Conservation (phyloP, 495 filamentous ascomycete species). For the Stereocaulon alpinum region DNA sequence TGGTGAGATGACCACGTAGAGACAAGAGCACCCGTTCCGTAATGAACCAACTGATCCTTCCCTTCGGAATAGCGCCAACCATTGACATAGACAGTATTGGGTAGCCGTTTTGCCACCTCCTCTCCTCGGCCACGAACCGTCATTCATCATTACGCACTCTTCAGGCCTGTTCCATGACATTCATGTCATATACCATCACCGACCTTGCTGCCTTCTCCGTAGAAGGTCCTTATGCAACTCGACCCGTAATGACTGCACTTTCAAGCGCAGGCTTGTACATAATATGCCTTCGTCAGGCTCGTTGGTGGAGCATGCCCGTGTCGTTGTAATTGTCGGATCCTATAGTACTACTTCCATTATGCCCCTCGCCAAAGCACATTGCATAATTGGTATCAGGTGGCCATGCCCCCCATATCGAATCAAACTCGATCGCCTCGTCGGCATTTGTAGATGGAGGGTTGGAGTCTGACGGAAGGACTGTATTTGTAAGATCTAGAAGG, state of each 20-base stretch:
- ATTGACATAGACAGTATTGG: neutral
- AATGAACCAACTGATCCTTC: neutral
- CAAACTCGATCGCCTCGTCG: conserved; percentile 45
- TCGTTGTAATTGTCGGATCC: neutral
- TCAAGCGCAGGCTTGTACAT: too few species aligned
- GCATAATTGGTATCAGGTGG: neutral
- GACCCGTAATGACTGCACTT: too few species aligned
- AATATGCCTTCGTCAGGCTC: neutral
- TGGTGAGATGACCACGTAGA: too few species aligned
- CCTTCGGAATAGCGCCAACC: neutral
- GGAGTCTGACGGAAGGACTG: conserved; percentile 33
- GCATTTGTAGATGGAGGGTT: conserved; percentile 34
- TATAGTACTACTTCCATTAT: neutral
- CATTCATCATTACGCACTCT: too few species aligned
- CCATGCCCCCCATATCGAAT: conserved; percentile 37
- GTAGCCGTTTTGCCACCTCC: neutral
- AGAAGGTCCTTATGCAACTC: too few species aligned
- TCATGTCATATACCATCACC: too few species aligned
- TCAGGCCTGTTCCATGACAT: neutral
- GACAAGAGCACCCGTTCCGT: too few species aligned
- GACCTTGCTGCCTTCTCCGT: too few species aligned
- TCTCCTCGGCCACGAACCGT: neutral
- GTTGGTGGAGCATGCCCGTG: neutral
- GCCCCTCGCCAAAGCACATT: neutral
- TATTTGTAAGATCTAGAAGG: conserved; percentile 41